Base-by-base conservation (phyloP, 768 basidiomycete genomes). In the Phallus indusiatus region DNA sequence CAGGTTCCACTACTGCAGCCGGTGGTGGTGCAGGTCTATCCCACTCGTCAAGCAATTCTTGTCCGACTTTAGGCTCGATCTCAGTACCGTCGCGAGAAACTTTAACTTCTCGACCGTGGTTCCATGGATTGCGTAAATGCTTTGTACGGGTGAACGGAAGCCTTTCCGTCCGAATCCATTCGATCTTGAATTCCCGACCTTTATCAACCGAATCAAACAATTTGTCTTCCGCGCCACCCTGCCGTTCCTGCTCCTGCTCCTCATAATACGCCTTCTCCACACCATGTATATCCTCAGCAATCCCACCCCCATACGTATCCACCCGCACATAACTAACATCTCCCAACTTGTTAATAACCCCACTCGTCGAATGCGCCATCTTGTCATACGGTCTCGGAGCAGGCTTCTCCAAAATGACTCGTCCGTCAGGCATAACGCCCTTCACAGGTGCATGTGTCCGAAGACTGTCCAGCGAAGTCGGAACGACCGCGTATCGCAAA, bases 51-150 rank as follows among this genome's bases (percentile, higher is more conserved):
- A 94, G 56, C 42, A 94, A 69, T 62, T 71, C 75, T 64, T 82
- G 77, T 22, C 89, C 90, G 14, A 90, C 80, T 1, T 66, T 66
- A 1, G 94, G 92, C 68, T 97, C 94, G 18, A 98, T 69, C 68
- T 97, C 94, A 1, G 94, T 96, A 17, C 94, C 94, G 68, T 94
- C 91, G 52, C 90, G 76, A 12, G 89, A 92, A 8, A 90, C 82
- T 74, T 90, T 88, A 49, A 90, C 78, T 66, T 89, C 85, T 53
- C 82, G 75, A 60, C 88, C 89, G 63, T 90, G 82, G 65, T 97
- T 97, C 93, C 94, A 97, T 1, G 87, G 86, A 68, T 97, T 98
- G 47, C 90, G 83, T 54, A 96, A 70, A 67, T 92, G 87, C 24
- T 85, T 79, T 35, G 87, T 87, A 49, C 81, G 81, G 62, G 76